Base-by-base conservation (phyloP, 306 rosid species). In the Cicer chorassanicum region DNA sequence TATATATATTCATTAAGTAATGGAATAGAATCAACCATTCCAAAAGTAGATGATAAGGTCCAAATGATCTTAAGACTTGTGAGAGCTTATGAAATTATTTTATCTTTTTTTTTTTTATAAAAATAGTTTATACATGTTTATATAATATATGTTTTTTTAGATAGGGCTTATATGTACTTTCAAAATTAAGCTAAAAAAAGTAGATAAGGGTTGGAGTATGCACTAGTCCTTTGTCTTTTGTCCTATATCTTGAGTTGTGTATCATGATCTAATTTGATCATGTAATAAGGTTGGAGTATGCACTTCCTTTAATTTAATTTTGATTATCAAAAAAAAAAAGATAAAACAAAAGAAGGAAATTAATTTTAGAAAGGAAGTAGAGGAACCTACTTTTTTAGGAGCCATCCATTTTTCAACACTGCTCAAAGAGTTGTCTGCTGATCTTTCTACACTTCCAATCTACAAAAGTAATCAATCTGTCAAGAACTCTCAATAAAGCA, bases 381-480 rank as follows among this genome's bases (percentile, higher is more conserved):
- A 10, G 71, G 16, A 65, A 18, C 19, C 8, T 67, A 56, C 96
- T 89, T 86, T 90, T 73, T 82, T 82, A 41, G 96, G 86, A 19
- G 90, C 87, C 84, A 84, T 84, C 98, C 97, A 93, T 86, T 89
- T 88, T 54, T 87, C 84, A 62, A 93, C 44, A 46, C 78, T 68
- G 78, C 49, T 70, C 84, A 91, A 76, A 73, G 86, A 5, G 61
- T 73, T 7, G 2, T 18, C 77, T 19, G 82, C 84, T 43, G 98
- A 80, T 82, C 81, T 93, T 64, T 59, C 72, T 55, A 93, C 83
- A n/a, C 86, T 85, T 59, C 98, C 98, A 62, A 91, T 7, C 98
- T 93, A 59, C 79, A 83, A 13, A 53, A 60, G 0, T 13, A 24
- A 41, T 38, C 51, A 44, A 36, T 19, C 46, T 78, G 45, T 45